phyloP scores from a whole-genome alignment of 2,329 filamentous ascomycete genomes.

The Calonectria henricotiae region DNA sequence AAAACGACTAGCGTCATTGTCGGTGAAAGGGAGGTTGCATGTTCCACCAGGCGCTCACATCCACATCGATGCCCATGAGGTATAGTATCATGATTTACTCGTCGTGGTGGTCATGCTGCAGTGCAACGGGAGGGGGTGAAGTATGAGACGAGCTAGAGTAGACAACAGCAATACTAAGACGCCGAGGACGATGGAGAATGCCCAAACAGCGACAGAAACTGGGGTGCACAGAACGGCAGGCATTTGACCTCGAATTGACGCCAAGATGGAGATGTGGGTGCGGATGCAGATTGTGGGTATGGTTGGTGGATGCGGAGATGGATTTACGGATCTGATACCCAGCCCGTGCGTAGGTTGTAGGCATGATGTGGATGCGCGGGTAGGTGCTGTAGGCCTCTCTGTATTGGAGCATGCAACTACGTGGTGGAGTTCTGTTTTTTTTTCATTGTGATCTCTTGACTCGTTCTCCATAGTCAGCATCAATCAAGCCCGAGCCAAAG shows the following conservation, averaged over 20 bases:
- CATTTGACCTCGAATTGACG: conserved; percentile 30
- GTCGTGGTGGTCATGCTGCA: conserved; percentile 26
- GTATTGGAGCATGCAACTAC: conserved; percentile 5
- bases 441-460: not conserved
- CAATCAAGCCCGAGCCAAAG: not conserved
- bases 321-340: conserved; percentile 37
- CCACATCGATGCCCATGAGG: conserved; percentile 34
- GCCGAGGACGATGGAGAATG: conserved; percentile 23
- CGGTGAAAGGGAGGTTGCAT: conserved; percentile 52
- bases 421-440: not conserved
- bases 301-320: conserved; percentile 31
- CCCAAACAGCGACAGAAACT: conserved; percentile 22
- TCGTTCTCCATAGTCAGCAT: not conserved
- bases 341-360: conserved; percentile 29
- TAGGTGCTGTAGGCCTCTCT: conserved; percentile 10
- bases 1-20: conserved; percentile 44
- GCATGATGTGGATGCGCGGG: conserved; percentile 29
- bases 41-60: conserved; percentile 38
- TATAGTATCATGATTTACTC: conserved; percentile 24
- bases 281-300: conserved; percentile 6
- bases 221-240: conserved; percentile 24
- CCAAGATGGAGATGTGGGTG: conserved; percentile 32
- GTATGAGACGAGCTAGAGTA: conserved; percentile 25
- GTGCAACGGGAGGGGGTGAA: conserved; percentile 39
- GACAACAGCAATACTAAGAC: not conserved